Percentiles rank a stretch among this genome's conserved stretches.
Evolutionary conservation across 805 yeast species (phyloP).

Genomic region (Dipodascus albidus): DNA sequence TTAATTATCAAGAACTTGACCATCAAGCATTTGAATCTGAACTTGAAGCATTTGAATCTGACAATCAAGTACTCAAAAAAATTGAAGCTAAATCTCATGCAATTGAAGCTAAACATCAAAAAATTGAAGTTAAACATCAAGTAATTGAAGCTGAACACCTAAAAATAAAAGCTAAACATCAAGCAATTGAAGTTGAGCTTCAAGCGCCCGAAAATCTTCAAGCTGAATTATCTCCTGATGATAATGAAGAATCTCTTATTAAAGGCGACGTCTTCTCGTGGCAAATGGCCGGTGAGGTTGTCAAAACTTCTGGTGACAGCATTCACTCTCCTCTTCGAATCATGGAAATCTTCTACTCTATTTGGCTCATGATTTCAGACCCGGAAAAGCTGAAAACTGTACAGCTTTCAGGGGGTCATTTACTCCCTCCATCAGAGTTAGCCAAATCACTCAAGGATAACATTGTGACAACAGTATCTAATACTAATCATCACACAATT

Average conservation of each 20-base stretch:
- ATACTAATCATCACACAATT: conserved; percentile 2
- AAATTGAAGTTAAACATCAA: too few species aligned
- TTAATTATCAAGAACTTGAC: too few species aligned
- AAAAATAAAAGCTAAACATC: too few species aligned
- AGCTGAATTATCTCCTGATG: not conserved
- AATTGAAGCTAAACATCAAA: too few species aligned
- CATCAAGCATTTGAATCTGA: too few species aligned
- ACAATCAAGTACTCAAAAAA: too few species aligned
- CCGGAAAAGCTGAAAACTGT: conserved; percentile 12
- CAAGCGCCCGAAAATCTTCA: too few species aligned
- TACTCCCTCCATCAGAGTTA: conserved; percentile 15
- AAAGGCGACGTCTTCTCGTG: conserved; percentile 15
- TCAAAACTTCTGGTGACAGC: conserved; percentile 7
- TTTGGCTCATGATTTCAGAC: conserved; percentile 14
- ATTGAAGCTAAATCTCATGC: too few species aligned
- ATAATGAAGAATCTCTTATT: conserved; percentile 1
- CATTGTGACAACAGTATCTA: conserved; percentile 2
- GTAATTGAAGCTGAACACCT: too few species aligned
- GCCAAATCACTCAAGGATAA: conserved; percentile 6
- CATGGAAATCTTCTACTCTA: conserved; percentile 9
- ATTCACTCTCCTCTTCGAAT: conserved; percentile 4
- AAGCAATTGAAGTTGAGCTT: too few species aligned
- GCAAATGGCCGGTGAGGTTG: conserved; percentile 16
- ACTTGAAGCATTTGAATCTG: too few species aligned
- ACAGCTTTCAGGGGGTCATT: not conserved